Base-by-base conservation (phyloP, 495 filamentous ascomycete species). In the Opeltia flavorubescens region DNA sequence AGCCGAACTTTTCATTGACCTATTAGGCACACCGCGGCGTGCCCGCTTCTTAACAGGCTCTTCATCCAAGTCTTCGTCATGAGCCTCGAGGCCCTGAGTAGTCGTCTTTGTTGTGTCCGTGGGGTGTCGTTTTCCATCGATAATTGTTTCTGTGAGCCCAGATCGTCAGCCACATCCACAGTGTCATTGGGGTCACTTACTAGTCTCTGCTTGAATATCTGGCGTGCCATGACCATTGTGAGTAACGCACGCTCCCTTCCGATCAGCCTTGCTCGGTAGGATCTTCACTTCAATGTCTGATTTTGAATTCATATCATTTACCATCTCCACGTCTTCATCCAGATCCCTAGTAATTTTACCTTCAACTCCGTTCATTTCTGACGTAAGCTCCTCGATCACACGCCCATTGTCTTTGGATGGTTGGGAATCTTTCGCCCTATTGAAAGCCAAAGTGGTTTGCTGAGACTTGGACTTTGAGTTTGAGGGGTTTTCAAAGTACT, bases 41-140 rank as follows among this genome's bases (percentile, higher is more conserved):
- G 74, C 73, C 9, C 78, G 77, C 21, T 75, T 76, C 38, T 39
- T 55, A 29, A 65, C 67, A n/a, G 63, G 66, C 40, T 62, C 54
- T 12, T 64, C 62, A 13, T 63, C 63, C 23, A 64, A 61, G n/a
- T 58, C 62, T 25, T 63, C 67, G 0, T 69, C 67, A 2, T 55
- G 45, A 33, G 49, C 44, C 23, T 40, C 17, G 8, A 46, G 8
- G 13, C 48, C 29, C 12, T 20, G 26, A 17, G 49, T 46, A 25
- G 33, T 49, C 29, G 49, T 49, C 33, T 57, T 54, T 8, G 28
- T 17, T 28, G 51, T 3, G 45, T 27, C 15, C 24, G 47, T 9
- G 49, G 27, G 23, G 51, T 28, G 24, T 27, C 15, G 8, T 17
- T 5, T 25, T 33, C 35, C 13, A 29, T 34, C 12, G 35, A 47